Percentiles rank a stretch among this genome's conserved stretches.
phyloP scores from a whole-genome alignment of 2,329 filamentous ascomycete genomes.

The Hysterium pulicare region DNA sequence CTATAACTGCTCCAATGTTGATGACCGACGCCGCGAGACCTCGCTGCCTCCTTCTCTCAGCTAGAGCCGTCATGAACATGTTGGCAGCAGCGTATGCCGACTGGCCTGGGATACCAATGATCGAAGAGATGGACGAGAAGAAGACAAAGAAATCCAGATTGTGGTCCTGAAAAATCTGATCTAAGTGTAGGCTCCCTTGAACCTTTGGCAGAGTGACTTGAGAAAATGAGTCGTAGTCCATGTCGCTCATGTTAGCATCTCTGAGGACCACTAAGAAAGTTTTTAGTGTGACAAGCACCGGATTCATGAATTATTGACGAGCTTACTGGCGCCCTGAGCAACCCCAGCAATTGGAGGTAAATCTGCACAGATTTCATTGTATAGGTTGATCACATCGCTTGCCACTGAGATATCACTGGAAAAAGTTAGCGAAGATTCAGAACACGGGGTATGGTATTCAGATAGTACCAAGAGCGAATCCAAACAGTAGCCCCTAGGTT shows the following conservation, averaged over 20 bases:
- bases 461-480: too few relatives aligned
- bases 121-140: conserved; percentile 7
- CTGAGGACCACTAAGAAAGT: conserved; percentile 5
- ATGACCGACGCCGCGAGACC: conserved; percentile 38
- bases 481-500: conserved; percentile 1
- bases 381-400: neutral
- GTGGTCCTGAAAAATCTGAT: conserved; percentile 1
- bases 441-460: too few relatives aligned
- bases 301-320: too few relatives aligned
- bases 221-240: neutral
- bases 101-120: conserved; percentile 7
- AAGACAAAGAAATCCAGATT: conserved; percentile 10
- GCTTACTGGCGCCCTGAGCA: conserved; percentile 1
- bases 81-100: conserved; percentile 7
- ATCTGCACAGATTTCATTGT: neutral
- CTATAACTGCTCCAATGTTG: conserved; percentile 38
- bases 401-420: conserved; percentile 2
- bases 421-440: too few relatives aligned
- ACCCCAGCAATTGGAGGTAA: conserved; percentile 6
- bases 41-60: conserved; percentile 30
- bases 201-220: conserved; percentile 3
- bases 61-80: conserved; percentile 40
- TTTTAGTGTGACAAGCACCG: too few relatives aligned
- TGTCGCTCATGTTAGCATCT: conserved; percentile 2
- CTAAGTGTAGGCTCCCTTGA: conserved; percentile 2